A percentile compares a stretch with the other conserved stretches of the same genome.
Conservation (phyloP, 1,284 basidiomycete genomes). For the Moesziomyces sp. region DNA sequence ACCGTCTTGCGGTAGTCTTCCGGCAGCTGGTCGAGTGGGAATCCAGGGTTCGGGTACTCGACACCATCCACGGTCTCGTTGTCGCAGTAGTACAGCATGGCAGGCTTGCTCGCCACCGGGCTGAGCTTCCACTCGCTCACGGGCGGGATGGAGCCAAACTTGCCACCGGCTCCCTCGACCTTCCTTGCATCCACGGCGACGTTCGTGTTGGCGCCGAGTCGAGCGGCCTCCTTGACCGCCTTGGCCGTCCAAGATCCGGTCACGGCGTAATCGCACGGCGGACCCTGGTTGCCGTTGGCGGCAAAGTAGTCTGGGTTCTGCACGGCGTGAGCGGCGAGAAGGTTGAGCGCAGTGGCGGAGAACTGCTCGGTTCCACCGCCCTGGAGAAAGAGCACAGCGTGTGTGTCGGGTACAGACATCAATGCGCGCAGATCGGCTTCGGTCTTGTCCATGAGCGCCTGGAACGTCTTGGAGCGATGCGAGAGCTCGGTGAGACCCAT, state of each 20-base stretch:
- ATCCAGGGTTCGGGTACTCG: slow-evolving; percentile 83
- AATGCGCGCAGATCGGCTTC: slow-evolving; percentile 61
- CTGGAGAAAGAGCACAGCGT: slow-evolving; percentile 64
- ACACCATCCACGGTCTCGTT: slow-evolving; percentile 99
- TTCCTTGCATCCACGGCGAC: slow-evolving; percentile 56
- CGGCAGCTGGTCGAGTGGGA: slow-evolving; percentile 84
- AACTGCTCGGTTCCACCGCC: slow-evolving; percentile 67
- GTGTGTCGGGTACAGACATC: slow-evolving; percentile 57
- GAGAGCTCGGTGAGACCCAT: slow-evolving; percentile 67
- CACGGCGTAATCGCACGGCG: slow-evolving; percentile 64
- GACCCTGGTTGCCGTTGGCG: slow-evolving; percentile 43
- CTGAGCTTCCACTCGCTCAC: slow-evolving; percentile 82
- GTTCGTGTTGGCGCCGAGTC: slow-evolving; percentile 56
- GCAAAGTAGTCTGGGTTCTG: slow-evolving; percentile 56
- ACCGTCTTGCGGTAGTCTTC: slow-evolving; percentile 71
- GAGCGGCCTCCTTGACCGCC: slow-evolving; percentile 61
- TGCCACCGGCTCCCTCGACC: slow-evolving; percentile 42
- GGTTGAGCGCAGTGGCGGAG: slow-evolving; percentile 63
- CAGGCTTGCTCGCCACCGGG: slow-evolving; percentile 73
- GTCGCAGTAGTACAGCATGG: slow-evolving; percentile 97
- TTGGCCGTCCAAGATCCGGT: slow-evolving; percentile 65
- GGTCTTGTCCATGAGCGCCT: slow-evolving; percentile 59
- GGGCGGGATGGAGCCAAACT: slow-evolving; percentile 82
- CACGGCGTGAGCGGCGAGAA: slow-evolving; percentile 60
- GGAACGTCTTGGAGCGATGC: slow-evolving; percentile 64